Percentiles rank a stretch among this genome's conserved stretches.
Evolutionary conservation across 2,329 filamentous ascomycete genomes (phyloP).

Genomic region (Ascochyta rabiei): DNA sequence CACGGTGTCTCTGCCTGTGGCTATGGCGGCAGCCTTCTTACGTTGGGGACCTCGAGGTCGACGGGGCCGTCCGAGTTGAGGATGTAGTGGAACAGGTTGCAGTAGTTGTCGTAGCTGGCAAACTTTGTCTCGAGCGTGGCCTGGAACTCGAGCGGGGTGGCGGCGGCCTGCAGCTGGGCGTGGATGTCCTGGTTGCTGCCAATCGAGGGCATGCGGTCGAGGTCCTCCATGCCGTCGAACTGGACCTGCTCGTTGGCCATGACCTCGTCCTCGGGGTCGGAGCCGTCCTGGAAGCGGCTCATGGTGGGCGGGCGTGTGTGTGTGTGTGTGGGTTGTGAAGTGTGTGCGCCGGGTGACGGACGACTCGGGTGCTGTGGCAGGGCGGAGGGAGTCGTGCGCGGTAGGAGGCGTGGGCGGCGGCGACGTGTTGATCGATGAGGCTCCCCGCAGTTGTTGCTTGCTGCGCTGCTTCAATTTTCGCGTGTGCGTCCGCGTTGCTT

Average conservation of each 20-base stretch:
- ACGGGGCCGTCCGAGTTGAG: slow-evolving; percentile 99
- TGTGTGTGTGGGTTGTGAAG: background rate
- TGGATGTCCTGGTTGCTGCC: slow-evolving; percentile 89
- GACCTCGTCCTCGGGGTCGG: slow-evolving; percentile 94
- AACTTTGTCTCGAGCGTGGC: slow-evolving; percentile 97
- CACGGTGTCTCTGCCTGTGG: background rate
- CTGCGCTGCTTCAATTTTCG: slow-evolving; percentile 6
- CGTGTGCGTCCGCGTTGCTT: slow-evolving; percentile 17
- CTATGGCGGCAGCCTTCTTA: slow-evolving; percentile 61
- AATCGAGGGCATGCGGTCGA: slow-evolving; percentile 69
- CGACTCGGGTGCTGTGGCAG: slow-evolving; percentile 12
- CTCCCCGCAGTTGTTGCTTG: slow-evolving; percentile 20
- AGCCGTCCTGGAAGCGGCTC: slow-evolving; percentile 55
- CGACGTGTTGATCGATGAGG: slow-evolving; percentile 20
- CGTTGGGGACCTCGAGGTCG: slow-evolving; percentile 93
- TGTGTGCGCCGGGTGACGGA: background rate
- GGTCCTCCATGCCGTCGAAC: slow-evolving; percentile 83
- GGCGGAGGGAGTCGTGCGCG: slow-evolving; percentile 9
- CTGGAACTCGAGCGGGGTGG: slow-evolving; percentile 94
- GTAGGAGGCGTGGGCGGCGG: background rate
- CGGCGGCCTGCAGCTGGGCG: slow-evolving; percentile 86
- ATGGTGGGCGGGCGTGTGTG: slow-evolving; percentile 9
- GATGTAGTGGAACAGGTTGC: slow-evolving; percentile 98
- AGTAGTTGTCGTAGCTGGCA: slow-evolving; percentile 98
- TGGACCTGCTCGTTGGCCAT: slow-evolving; percentile 93